A percentile compares a stretch with the other conserved stretches of the same genome.
These are phyloP conservation scores for Pleoardoris graminearum DNA, from an alignment of 2,329 filamentous ascomycete species.

Conservation along the genomic window DNA sequence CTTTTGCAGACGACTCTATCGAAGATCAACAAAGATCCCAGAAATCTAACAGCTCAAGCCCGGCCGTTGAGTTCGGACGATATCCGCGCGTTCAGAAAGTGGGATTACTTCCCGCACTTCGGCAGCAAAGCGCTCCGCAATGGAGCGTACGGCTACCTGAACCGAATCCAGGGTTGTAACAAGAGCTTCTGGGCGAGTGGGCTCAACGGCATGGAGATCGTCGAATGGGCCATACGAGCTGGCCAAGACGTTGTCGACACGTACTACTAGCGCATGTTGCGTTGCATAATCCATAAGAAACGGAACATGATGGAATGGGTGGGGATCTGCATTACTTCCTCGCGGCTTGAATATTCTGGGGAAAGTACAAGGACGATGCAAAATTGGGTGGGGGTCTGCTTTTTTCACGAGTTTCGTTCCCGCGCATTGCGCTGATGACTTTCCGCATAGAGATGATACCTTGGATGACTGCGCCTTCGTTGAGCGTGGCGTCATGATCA, in stretches of 20 bases:
- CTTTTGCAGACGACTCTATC: conserved; percentile 38
- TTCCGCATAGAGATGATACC: conserved; percentile 28
- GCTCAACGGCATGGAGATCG: conserved; percentile 44
- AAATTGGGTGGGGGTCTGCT: too few species aligned
- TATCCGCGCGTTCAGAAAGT: conserved; percentile 42
- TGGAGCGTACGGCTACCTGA: conserved; percentile 38
- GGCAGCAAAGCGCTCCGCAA: conserved; percentile 29
- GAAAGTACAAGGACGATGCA: too few species aligned
- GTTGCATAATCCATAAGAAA: not conserved
- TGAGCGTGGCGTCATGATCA: conserved; percentile 35
- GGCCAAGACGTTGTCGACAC: conserved; percentile 42
- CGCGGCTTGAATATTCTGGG: too few species aligned
- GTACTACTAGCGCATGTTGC: conserved; percentile 29
- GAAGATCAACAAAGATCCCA: conserved; percentile 43
- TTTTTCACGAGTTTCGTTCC: conserved; percentile 15
- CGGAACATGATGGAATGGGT: not conserved
- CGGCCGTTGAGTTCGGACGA: conserved; percentile 26
- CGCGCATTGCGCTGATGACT: conserved; percentile 13
- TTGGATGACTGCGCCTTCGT: conserved; percentile 24
- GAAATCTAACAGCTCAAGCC: conserved; percentile 29
- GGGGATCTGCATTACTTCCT: not conserved
- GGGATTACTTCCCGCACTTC: conserved; percentile 47
- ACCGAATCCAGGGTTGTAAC: conserved; percentile 41
- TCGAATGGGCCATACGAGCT: conserved; percentile 43
- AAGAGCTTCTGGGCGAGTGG: conserved; percentile 45